These are phyloP conservation scores for Pelargonium fulgidum DNA, from an alignment of 441 rosid species.

Conservation along the genomic window DNA sequence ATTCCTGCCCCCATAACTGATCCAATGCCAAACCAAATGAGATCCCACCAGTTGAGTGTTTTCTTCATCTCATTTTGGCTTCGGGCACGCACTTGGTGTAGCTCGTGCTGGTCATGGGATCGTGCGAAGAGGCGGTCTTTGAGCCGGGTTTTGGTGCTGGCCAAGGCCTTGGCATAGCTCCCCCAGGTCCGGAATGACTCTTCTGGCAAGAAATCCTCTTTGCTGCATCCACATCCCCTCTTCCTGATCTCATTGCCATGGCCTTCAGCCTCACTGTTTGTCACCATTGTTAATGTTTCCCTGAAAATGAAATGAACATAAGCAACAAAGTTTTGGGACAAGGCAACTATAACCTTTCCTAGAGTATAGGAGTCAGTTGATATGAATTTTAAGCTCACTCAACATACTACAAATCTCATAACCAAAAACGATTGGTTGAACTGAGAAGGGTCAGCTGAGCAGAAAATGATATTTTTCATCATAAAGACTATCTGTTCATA, in stretches of 20 bases:
- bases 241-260: constrained; percentile 17
- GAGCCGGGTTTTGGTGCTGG: constrained; percentile 42
- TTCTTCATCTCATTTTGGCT: constrained; percentile 60
- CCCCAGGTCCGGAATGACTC: constrained; percentile 56
- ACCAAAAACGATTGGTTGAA: neutral
- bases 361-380: neutral
- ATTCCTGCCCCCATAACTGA: constrained; percentile 73
- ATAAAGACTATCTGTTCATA: neutral
- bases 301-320: neutral
- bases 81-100: constrained; percentile 36
- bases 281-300: constrained; percentile 15
- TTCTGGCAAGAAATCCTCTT: constrained; percentile 60
- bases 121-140: constrained; percentile 50
- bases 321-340: neutral
- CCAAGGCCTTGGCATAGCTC: constrained; percentile 46
- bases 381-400: neutral
- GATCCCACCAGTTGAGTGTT: constrained; percentile 68
- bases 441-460: neutral
- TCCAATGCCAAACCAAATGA: constrained; percentile 74
- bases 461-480: neutral
- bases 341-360: neutral
- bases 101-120: constrained; percentile 48
- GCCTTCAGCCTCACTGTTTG: constrained; percentile 4
- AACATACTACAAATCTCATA: neutral
- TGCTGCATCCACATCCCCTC: constrained; percentile 32